Evolutionary conservation across 257 asterid genomes (phyloP).

Genomic region (Knoxia roxburghii): DNA sequence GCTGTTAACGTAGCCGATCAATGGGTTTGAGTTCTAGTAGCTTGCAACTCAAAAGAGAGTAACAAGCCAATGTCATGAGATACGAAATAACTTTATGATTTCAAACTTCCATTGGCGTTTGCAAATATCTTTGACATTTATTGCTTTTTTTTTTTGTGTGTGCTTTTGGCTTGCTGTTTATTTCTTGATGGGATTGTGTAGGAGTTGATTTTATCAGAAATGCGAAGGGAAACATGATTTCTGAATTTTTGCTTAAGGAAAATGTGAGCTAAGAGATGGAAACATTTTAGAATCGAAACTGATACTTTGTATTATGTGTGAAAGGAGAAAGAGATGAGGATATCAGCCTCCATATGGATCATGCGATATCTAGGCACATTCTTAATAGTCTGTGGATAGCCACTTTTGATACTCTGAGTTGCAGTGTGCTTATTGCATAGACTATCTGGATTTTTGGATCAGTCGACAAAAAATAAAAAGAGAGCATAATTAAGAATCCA

Average conservation of each 20-base stretch:
- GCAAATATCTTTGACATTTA: neutral
- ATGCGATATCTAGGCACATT: neutral
- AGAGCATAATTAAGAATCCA: too few relatives aligned
- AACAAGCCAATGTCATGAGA: neutral
- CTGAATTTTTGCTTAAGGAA: neutral
- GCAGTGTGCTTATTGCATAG: too few relatives aligned
- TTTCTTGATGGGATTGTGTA: neutral
- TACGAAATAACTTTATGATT: too few relatives aligned
- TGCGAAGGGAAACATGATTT: neutral
- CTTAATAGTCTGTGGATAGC: too few relatives aligned
- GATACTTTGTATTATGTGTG: neutral
- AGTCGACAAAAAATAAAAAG: too few relatives aligned
- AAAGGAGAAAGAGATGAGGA: neutral
- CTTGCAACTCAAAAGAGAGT: neutral
- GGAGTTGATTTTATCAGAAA: neutral
- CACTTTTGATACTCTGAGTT: too few relatives aligned
- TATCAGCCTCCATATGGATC: neutral
- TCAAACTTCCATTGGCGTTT: neutral
- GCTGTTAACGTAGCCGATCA: constrained; percentile 64
- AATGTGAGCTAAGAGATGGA: neutral
- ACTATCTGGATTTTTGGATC: neutral
- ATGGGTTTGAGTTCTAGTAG: too few relatives aligned
- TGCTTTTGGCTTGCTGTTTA: neutral
- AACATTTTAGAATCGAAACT: neutral
- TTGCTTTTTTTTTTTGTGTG: too few relatives aligned